Evolutionary conservation across 176 grass and related monocot species (phyloP).

Genomic region (Melocanna baccifera): DNA sequence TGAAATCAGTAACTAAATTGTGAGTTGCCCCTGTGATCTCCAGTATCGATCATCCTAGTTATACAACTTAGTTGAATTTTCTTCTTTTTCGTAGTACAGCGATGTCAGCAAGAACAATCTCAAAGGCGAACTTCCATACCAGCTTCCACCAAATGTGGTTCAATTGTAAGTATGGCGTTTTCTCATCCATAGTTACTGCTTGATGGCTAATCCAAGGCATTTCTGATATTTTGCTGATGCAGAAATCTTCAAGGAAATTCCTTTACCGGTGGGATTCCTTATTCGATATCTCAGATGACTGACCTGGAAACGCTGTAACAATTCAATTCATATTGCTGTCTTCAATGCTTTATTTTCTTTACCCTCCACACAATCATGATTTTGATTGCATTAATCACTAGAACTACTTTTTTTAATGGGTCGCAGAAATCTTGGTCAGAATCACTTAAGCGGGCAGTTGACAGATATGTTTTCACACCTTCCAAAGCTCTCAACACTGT

Average conservation of each 20-base stretch:
- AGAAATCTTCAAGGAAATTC: constrained; percentile 81
- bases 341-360: not conserved
- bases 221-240: constrained; percentile 11
- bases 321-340: not conserved
- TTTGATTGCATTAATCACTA: not conserved
- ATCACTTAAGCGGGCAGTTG: constrained; percentile 78
- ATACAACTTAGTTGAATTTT: constrained; percentile 66
- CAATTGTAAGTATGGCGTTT: constrained; percentile 51
- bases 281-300: constrained; percentile 87
- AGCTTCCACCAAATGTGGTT: constrained; percentile 84
- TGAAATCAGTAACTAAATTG: constrained; percentile 95
- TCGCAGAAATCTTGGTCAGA: constrained; percentile 70
- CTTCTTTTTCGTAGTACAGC: constrained; percentile 79
- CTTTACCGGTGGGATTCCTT: constrained; percentile 75
- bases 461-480: constrained; percentile 85
- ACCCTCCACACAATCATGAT: not conserved
- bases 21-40: constrained; percentile 61
- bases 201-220: not conserved
- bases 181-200: constrained; percentile 11
- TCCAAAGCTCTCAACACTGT: constrained; percentile 69
- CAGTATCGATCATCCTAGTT: constrained; percentile 20
- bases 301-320: constrained; percentile 80
- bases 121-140: constrained; percentile 74
- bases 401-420: constrained; percentile 5
- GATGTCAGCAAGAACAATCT: constrained; percentile 95